Evolutionary conservation across 768 basidiomycete genomes (phyloP).

Genomic region (Lactarius sanguifluus): DNA sequence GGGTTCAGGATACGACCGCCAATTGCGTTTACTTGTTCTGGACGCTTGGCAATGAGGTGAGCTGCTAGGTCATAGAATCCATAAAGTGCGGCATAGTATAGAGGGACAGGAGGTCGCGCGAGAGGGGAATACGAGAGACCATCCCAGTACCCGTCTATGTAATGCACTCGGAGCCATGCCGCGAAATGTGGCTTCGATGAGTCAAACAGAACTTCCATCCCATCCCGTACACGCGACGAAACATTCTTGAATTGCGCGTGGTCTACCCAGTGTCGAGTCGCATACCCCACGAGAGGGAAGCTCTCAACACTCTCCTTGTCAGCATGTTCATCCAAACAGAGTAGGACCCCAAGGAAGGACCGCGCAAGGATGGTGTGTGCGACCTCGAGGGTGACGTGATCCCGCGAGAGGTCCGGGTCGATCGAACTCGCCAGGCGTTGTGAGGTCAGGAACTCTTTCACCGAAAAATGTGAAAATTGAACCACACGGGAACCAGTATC

Average conservation of each 20-base stretch:
- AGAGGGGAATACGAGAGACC: not conserved
- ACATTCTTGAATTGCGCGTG: not conserved
- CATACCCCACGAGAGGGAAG: not conserved
- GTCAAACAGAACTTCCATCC: not conserved
- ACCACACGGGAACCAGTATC: not conserved
- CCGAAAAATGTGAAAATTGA: slow-evolving; percentile 7
- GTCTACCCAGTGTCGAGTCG: not conserved
- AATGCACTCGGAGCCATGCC: not conserved
- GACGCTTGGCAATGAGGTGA: not conserved
- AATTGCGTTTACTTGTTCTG: not conserved
- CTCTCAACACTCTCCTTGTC: not conserved
- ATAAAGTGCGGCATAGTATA: not conserved
- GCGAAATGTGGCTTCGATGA: not conserved
- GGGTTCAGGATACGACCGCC: not conserved
- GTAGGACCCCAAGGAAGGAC: not conserved
- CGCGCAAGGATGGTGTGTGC: not conserved
- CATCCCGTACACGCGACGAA: not conserved
- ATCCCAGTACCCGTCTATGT: not conserved
- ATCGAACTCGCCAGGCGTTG: not conserved
- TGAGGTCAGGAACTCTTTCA: slow-evolving; percentile 1
- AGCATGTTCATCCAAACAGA: not conserved
- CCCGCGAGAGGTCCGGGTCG: not conserved
- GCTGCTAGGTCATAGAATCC: not conserved
- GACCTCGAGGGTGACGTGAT: not conserved
- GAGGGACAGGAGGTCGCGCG: not conserved